phyloP scores from a whole-genome alignment of 495 filamentous ascomycete species.

The Haplographium delicatum region DNA sequence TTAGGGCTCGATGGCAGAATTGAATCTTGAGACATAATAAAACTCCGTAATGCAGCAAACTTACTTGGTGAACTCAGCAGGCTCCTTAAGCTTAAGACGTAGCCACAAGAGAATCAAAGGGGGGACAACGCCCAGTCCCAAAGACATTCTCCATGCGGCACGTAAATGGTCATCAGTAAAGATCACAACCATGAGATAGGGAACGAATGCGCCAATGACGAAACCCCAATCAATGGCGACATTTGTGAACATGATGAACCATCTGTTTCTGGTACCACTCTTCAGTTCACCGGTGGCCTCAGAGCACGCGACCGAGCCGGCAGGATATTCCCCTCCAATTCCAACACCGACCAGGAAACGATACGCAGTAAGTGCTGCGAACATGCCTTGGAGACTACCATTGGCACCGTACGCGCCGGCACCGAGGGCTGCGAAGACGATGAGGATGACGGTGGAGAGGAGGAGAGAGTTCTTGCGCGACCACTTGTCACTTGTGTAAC shows the following conservation, averaged over 20 bases:
- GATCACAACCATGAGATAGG: constrained; percentile 63
- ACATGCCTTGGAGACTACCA: constrained; percentile 59
- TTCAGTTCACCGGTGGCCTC: constrained; percentile 82
- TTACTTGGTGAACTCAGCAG: constrained; percentile 65
- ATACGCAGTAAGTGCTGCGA: constrained; percentile 79
- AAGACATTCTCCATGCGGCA: constrained; percentile 67
- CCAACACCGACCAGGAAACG: constrained; percentile 67
- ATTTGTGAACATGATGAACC: constrained; percentile 94
- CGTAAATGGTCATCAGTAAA: constrained; percentile 63
- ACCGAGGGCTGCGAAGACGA: constrained; percentile 75
- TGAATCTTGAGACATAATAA: too few species aligned
- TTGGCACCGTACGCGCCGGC: constrained; percentile 69
- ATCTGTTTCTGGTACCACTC: constrained; percentile 71
- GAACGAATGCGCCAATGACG: constrained; percentile 72
- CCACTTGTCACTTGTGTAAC: constrained; percentile 75
- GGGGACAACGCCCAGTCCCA: constrained; percentile 77
- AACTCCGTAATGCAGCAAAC: too few species aligned
- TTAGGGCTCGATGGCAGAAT: background rate
- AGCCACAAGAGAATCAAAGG: constrained; percentile 70
- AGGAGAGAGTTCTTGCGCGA: constrained; percentile 79
- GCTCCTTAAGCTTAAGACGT: constrained; percentile 72
- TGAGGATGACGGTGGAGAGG: constrained; percentile 72
- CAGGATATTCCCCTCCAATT: constrained; percentile 80
- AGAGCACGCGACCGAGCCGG: constrained; percentile 76
- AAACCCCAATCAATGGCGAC: constrained; percentile 80